phyloP scores from a whole-genome alignment of 192 early-diverging fungal species.

The Coemansia pectinata region DNA sequence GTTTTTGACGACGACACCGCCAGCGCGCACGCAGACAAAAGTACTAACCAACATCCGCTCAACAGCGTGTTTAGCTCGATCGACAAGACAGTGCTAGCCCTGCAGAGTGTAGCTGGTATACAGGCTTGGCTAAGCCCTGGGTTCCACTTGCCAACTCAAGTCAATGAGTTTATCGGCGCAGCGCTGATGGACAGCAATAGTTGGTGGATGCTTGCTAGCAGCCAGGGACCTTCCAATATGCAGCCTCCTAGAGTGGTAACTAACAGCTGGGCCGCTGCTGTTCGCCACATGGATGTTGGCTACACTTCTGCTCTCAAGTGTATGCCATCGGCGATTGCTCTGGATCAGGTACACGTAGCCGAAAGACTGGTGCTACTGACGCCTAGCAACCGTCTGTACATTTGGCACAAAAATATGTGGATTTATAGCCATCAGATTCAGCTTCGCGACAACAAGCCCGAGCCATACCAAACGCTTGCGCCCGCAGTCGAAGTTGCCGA shows the following conservation, averaged over 20 bases:
- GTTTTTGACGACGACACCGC: slow-evolving; percentile 30
- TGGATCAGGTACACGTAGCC: slow-evolving; percentile 18
- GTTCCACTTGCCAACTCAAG: slow-evolving; percentile 42
- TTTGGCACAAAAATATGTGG: slow-evolving; percentile 22
- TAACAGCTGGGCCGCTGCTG: slow-evolving; percentile 34
- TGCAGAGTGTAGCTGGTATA: slow-evolving; percentile 38
- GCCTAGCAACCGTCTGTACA: slow-evolving; percentile 34
- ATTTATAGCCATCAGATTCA: slow-evolving; percentile 9
- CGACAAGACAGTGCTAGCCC: slow-evolving; percentile 25
- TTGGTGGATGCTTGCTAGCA: slow-evolving; percentile 45
- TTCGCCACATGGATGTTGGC: slow-evolving; percentile 51
- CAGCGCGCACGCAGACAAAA: background rate
- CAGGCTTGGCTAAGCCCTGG: slow-evolving; percentile 40
- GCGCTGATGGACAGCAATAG: slow-evolving; percentile 40
- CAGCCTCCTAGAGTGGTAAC: slow-evolving; percentile 32
- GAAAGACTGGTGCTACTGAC: slow-evolving; percentile 41
- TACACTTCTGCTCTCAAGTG: slow-evolving; percentile 39
- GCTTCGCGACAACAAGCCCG: slow-evolving; percentile 18
- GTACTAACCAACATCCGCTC: slow-evolving; percentile 35
- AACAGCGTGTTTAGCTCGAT: slow-evolving; percentile 29
- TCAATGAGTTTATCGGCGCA: slow-evolving; percentile 46
- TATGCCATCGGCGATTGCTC: slow-evolving; percentile 19
- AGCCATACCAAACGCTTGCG: slow-evolving; percentile 33
- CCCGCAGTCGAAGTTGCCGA: slow-evolving; percentile 23
- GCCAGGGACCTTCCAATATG: slow-evolving; percentile 16